Percentiles rank a stretch among this genome's conserved stretches.
Evolutionary conservation across 208 protist genomes (phyloP).

Genomic region (Leishmania tarentolae): DNA sequence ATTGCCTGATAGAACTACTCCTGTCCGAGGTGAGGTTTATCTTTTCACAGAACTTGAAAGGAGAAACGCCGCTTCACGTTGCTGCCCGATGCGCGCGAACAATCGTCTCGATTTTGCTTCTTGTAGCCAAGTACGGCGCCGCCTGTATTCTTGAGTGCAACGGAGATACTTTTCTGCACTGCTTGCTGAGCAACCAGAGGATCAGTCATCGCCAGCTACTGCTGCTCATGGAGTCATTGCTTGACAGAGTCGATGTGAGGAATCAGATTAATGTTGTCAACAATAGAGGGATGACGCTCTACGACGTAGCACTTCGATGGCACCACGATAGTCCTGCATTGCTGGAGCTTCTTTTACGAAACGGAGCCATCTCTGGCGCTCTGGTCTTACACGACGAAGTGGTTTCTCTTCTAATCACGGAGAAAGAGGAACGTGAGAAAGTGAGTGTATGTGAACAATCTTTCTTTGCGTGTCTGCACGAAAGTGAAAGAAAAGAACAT

Average conservation of each 20-base stretch:
- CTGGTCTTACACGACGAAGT: constrained; percentile 22
- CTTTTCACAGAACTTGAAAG: constrained; percentile 36
- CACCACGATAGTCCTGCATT: constrained; percentile 22
- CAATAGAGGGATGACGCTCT: constrained; percentile 35
- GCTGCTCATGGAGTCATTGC: constrained; percentile 48
- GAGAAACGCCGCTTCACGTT: constrained; percentile 59
- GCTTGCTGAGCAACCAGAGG: constrained; percentile 42
- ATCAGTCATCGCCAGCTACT: constrained; percentile 26
- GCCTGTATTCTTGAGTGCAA: constrained; percentile 12
- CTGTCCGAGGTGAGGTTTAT: constrained; percentile 8
- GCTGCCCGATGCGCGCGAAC: constrained; percentile 24
- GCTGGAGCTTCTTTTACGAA: constrained; percentile 39
- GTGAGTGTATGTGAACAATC: not conserved
- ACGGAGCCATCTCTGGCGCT: constrained; percentile 31
- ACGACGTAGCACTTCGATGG: constrained; percentile 42
- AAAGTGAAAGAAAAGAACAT: not conserved
- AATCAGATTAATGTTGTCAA: constrained; percentile 39
- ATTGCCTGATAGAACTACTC: constrained; percentile 55
- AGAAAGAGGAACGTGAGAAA: constrained; percentile 18
- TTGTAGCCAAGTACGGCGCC: constrained; percentile 56
- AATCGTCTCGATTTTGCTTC: constrained; percentile 41
- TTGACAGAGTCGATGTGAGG: constrained; percentile 16
- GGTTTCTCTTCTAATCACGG: constrained; percentile 6
- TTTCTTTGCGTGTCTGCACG: not conserved
- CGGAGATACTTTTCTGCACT: constrained; percentile 66